A percentile compares a stretch with the other conserved stretches of the same genome.
Evolutionary conservation across 306 rosid genomes (phyloP).

Genomic region (Pueraria montana): DNA sequence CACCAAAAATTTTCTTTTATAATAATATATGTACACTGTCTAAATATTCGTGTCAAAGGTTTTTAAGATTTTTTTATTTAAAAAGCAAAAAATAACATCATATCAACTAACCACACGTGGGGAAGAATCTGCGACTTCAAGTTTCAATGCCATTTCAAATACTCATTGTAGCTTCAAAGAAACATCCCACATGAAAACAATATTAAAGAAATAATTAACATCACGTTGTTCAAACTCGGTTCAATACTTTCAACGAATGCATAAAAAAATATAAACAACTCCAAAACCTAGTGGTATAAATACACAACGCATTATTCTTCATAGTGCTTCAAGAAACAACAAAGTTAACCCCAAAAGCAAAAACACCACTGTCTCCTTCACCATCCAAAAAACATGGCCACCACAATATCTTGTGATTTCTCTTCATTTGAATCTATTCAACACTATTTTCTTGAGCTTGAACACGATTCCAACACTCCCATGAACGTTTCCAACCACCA

Average conservation of each 20-base stretch:
- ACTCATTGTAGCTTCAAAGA: not conserved
- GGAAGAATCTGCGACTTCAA: not conserved
- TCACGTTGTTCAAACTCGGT: not conserved
- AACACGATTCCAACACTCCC: conserved; percentile 4
- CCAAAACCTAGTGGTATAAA: not conserved
- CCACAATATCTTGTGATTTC: not conserved
- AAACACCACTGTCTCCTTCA: not conserved
- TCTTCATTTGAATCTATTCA: conserved; percentile 20
- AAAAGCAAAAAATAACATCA: not conserved
- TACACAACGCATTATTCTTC: not conserved
- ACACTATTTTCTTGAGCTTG: conserved; percentile 3
- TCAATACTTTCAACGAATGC: not conserved
- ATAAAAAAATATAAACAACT: not conserved
- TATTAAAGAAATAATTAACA: not conserved
- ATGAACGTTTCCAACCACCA: not conserved
- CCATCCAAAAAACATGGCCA: not conserved
- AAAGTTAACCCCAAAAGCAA: not conserved
- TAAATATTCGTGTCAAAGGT: not conserved
- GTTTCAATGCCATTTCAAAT: not conserved
- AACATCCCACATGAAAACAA: not conserved
- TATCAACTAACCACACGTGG: not conserved
- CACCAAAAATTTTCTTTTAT: too few species aligned
- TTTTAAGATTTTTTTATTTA: not conserved
- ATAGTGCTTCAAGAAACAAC: not conserved
- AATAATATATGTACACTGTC: too few species aligned